Base-by-base conservation (phyloP, 2,329 filamentous ascomycete genomes). In the Diaporthe ampelina region DNA sequence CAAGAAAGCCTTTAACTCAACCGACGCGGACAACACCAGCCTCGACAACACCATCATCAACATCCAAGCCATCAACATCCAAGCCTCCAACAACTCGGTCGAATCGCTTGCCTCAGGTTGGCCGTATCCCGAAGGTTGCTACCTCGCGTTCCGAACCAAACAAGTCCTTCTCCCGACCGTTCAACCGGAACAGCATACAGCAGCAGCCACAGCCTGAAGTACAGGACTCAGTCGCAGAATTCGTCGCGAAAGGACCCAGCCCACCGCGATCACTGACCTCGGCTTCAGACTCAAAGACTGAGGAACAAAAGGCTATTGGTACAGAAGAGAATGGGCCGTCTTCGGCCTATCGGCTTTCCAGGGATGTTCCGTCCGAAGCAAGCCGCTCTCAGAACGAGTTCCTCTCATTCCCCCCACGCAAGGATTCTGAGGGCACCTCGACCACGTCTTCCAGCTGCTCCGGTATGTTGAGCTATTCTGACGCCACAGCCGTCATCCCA, bases 81-180 rank as follows among this genome's bases (percentile, higher is more conserved):
- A 59, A 67, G 63, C 21, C 78, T 76, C 65, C 63, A 52, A 71
- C 61, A 4, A 78, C 76, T 26, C 84, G 85, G 5, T 90, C 90
- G 13, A 94, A 91, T 80, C 89, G 95, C 73, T 85, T 97, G 24
- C 91, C 92, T 37, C 94, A 96, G 78, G 92, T 98, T 61, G 95
- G 95, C 11, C 91, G 95, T 21, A 98, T 98, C 69, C 95, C 95
- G 11, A 92, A 91, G 78, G 94, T 98, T 5, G 87, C 96, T 40
- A 94, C 91, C 59, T 91, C 89, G 61, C 89, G 92, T 70, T 86
- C 91, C 48, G 90, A 93, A 76, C 90, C 90, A 63, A 90, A 93
- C 1, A 92, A 91, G 80, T 97, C 94, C 43, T 98, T 98, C 81
- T 98, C 95, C 4, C 88, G 95, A 11, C 95, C 95, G 0, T 97